Evolutionary conservation across 2,329 filamentous ascomycete genomes (phyloP).

Genomic region (Tolypocladium amazonense): DNA sequence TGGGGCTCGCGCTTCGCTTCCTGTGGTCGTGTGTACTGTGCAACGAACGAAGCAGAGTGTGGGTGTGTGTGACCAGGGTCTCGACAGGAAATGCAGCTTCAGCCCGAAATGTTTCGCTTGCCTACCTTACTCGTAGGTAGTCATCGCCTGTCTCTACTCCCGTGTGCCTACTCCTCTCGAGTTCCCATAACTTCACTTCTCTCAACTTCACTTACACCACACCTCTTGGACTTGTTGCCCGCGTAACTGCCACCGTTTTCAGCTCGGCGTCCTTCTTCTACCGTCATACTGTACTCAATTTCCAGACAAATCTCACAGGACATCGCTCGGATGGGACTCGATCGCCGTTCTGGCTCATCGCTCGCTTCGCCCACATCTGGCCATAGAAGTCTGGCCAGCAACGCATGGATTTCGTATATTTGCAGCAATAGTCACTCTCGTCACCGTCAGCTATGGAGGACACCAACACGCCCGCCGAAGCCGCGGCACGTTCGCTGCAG

Average conservation of each 20-base stretch:
- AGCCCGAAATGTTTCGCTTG: background rate
- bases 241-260: background rate
- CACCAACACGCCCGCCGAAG: background rate
- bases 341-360: background rate
- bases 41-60: background rate
- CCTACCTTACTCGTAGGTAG: too few species aligned
- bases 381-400: background rate
- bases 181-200: background rate
- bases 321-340: background rate
- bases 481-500: conserved; percentile 3
- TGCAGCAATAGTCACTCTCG: conserved; percentile 1
- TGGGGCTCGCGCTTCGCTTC: background rate
- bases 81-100: background rate
- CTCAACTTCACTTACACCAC: background rate
- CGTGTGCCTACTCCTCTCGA: background rate
- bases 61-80: background rate
- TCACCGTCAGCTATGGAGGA: background rate
- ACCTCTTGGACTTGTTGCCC: background rate
- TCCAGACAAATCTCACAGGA: background rate
- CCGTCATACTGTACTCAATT: too few species aligned
- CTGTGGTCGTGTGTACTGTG: background rate
- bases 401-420: background rate
- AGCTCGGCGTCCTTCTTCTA: background rate
- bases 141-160: background rate
- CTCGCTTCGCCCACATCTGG: background rate